Evolutionary conservation across 2,329 filamentous ascomycete species (phyloP).

Genomic region (Fusarium sp.): DNA sequence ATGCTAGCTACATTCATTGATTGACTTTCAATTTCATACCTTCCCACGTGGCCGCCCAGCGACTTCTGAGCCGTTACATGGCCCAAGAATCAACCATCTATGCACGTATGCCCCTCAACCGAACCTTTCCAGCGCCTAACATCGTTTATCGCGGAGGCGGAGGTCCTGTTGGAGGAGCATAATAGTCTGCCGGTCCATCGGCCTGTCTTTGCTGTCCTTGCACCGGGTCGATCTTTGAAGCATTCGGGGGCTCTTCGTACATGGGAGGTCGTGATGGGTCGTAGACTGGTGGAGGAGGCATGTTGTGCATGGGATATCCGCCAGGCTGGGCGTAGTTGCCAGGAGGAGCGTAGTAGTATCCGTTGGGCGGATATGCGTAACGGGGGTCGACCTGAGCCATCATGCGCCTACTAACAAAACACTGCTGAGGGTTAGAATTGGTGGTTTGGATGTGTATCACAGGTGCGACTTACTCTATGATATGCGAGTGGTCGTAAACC

Average conservation of each 20-base stretch:
- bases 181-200: slow-evolving; percentile 40
- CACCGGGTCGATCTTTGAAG: slow-evolving; percentile 62
- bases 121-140: not conserved
- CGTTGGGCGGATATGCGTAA: slow-evolving; percentile 56
- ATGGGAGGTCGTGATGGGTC: slow-evolving; percentile 65
- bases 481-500: slow-evolving; percentile 73
- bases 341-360: slow-evolving; percentile 51
- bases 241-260: slow-evolving; percentile 61
- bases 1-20: slow-evolving; percentile 16
- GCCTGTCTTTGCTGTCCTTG: slow-evolving; percentile 49
- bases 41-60: slow-evolving; percentile 1
- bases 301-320: slow-evolving; percentile 44
- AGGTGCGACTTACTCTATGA: slow-evolving; percentile 65
- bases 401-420: slow-evolving; percentile 59
- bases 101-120: not conserved
- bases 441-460: not conserved
- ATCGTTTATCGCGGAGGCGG: slow-evolving; percentile 44
- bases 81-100: not conserved
- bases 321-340: slow-evolving; percentile 36
- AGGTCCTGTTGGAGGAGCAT: slow-evolving; percentile 57
- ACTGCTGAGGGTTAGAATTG: slow-evolving; percentile 49
- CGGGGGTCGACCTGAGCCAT: slow-evolving; percentile 58
- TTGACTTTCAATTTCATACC: slow-evolving; percentile 27
- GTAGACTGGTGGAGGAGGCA: slow-evolving; percentile 66
- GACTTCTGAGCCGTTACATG: not conserved